Evolutionary conservation across 2,329 filamentous ascomycete species (phyloP).

Genomic region (Microcera coccophila): DNA sequence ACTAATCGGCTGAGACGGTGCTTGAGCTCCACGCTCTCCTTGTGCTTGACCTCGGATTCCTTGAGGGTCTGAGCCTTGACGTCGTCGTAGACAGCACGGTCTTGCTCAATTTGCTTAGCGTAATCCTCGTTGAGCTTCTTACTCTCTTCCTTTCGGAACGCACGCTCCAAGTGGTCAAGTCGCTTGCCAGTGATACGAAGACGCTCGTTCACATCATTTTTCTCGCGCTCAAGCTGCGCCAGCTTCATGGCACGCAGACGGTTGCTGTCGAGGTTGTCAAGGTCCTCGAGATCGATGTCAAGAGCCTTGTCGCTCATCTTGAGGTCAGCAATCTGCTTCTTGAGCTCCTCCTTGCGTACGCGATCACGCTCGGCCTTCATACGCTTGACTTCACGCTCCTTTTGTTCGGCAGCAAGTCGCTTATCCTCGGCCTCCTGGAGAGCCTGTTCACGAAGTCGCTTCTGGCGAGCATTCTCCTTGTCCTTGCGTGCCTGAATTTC

Average conservation of each 20-base stretch:
- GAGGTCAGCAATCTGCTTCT: conserved; percentile 87
- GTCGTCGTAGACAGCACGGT: conserved; percentile 75
- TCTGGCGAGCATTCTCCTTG: conserved; percentile 86
- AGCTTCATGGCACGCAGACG: conserved; percentile 92
- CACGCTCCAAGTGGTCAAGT: conserved; percentile 94
- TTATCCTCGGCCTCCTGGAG: conserved; percentile 85
- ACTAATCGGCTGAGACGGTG: conserved; percentile 84
- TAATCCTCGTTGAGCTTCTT: conserved; percentile 90
- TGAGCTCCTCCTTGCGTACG: conserved; percentile 87
- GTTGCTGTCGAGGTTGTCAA: conserved; percentile 84
- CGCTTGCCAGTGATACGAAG: conserved; percentile 90
- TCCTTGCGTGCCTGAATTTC: conserved; percentile 84
- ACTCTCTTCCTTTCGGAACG: conserved; percentile 89
- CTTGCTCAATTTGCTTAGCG: conserved; percentile 72
- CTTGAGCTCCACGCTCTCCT: conserved; percentile 88
- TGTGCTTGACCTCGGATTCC: conserved; percentile 83
- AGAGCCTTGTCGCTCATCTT: conserved; percentile 78
- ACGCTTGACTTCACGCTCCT: conserved; percentile 81
- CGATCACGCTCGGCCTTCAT: conserved; percentile 83
- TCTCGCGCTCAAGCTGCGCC: conserved; percentile 93
- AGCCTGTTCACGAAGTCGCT: conserved; percentile 80
- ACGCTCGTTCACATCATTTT: conserved; percentile 90
- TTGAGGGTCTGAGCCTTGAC: conserved; percentile 72
- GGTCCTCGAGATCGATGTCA: conserved; percentile 72
- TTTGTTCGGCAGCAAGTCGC: conserved; percentile 86